Conservation (phyloP, 306 rosid genomes). For the Lathyrus aphaca region DNA sequence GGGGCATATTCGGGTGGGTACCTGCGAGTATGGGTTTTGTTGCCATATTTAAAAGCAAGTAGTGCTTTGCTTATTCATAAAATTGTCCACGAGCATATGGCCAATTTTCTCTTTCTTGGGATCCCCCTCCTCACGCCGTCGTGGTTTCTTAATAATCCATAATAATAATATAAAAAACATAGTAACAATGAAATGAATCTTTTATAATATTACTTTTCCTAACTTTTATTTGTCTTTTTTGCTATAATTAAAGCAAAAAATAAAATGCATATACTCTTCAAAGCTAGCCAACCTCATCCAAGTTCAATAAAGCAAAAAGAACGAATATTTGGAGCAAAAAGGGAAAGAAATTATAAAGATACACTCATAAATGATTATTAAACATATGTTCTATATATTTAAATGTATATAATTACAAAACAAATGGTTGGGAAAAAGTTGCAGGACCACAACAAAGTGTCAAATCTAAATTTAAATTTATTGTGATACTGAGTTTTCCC, state of each 20-base stretch:
- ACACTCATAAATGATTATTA: constrained; percentile 21
- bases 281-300: constrained; percentile 6
- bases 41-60: too few relatives aligned
- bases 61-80: constrained; percentile 42
- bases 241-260: constrained; percentile 14
- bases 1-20: too few relatives aligned
- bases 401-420: neutral
- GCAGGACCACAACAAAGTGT: constrained; percentile 41
- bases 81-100: constrained; percentile 34
- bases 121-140: neutral
- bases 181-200: neutral
- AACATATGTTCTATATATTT: neutral
- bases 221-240: constrained; percentile 18
- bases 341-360: constrained; percentile 6
- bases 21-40: too few relatives aligned
- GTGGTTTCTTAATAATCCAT: constrained; percentile 43
- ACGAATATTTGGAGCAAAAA: constrained; percentile 30
- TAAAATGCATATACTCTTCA: neutral
- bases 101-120: constrained; percentile 18
- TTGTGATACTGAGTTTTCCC: constrained; percentile 18
- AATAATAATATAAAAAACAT: neutral
- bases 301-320: constrained; percentile 28
- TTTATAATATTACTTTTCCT: neutral
- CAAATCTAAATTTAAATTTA: constrained; percentile 42
- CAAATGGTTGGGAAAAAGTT: constrained; percentile 28